Percentiles rank a stretch among this genome's conserved stretches.
These are phyloP conservation scores for Fragilaria radians DNA, from an alignment of 108 stramenopile species.

Conservation along the genomic window DNA sequence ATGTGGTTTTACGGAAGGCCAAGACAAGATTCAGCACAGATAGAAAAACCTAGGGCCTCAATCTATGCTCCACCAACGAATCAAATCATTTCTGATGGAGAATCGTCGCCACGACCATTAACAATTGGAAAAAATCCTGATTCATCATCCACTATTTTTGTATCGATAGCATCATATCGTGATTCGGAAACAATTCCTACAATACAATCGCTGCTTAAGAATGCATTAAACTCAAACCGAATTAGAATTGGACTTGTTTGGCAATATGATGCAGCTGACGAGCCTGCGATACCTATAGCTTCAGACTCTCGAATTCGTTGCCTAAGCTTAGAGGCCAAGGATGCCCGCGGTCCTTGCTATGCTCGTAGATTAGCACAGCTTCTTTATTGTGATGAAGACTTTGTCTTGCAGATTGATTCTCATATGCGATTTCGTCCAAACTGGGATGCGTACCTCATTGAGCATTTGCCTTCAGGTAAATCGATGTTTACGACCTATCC, in stretches of 20 bases:
- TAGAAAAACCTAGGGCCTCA: background rate
- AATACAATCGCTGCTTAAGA: constrained; percentile 49
- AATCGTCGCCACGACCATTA: constrained; percentile 11
- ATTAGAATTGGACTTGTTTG: constrained; percentile 65
- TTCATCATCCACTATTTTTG: constrained; percentile 49
- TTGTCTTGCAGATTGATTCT: constrained; percentile 87
- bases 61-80: background rate
- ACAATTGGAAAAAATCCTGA: background rate
- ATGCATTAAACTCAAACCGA: constrained; percentile 47
- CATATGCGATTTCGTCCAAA: constrained; percentile 78
- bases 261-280: constrained; percentile 39
- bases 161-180: constrained; percentile 77
- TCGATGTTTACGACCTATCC: constrained; percentile 76
- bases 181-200: constrained; percentile 76
- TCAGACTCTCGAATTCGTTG: constrained; percentile 28
- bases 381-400: constrained; percentile 79
- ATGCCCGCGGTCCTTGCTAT: constrained; percentile 82
- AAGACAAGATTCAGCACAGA: background rate
- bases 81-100: background rate
- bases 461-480: constrained; percentile 19
- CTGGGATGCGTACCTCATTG: constrained; percentile 66
- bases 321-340: constrained; percentile 31
- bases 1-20: constrained; percentile 59
- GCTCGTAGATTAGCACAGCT: constrained; percentile 67
- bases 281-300: constrained; percentile 6